Percentiles rank a stretch among this genome's conserved stretches.
Conservation (phyloP, 108 stramenopile species). For the Cyclotella sp. region DNA sequence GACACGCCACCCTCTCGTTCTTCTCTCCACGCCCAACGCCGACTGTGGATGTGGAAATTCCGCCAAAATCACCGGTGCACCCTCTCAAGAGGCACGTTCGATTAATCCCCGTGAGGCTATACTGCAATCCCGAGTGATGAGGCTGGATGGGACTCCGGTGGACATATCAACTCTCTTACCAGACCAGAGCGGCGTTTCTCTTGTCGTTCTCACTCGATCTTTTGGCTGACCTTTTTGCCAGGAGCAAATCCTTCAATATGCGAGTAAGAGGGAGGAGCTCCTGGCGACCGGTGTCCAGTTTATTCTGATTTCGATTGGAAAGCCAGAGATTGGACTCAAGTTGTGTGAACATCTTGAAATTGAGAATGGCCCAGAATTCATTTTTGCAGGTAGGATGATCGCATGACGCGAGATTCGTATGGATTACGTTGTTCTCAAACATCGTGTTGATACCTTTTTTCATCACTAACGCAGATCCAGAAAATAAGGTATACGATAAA, state of each 20-base stretch:
- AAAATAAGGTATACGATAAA: conserved; percentile 63
- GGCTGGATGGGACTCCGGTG: conserved; percentile 52
- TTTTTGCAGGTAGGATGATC: conserved; percentile 60
- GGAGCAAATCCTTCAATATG: conserved; percentile 82
- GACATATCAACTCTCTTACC: conserved; percentile 24
- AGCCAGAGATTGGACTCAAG: conserved; percentile 60
- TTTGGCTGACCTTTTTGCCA: conserved; percentile 89
- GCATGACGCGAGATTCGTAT: too few species aligned
- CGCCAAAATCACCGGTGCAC: conserved; percentile 37
- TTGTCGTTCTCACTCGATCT: conserved; percentile 69
- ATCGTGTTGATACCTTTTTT: background rate
- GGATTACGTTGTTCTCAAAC: too few species aligned
- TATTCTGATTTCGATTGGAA: conserved; percentile 72
- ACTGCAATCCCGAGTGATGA: conserved; percentile 34
- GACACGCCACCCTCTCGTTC: background rate
- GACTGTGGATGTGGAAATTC: conserved; percentile 32
- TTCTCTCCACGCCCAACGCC: background rate
- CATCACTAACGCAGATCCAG: conserved; percentile 48
- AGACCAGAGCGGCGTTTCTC: conserved; percentile 33
- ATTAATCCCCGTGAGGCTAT: conserved; percentile 58
- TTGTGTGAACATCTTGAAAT: conserved; percentile 68
- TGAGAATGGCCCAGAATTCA: conserved; percentile 47
- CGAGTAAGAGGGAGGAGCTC: conserved; percentile 58
- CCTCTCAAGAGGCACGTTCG: conserved; percentile 46
- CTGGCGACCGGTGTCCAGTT: conserved; percentile 52